Conservation (phyloP, 768 basidiomycete species). For the Phlegmacium glaucopus region DNA sequence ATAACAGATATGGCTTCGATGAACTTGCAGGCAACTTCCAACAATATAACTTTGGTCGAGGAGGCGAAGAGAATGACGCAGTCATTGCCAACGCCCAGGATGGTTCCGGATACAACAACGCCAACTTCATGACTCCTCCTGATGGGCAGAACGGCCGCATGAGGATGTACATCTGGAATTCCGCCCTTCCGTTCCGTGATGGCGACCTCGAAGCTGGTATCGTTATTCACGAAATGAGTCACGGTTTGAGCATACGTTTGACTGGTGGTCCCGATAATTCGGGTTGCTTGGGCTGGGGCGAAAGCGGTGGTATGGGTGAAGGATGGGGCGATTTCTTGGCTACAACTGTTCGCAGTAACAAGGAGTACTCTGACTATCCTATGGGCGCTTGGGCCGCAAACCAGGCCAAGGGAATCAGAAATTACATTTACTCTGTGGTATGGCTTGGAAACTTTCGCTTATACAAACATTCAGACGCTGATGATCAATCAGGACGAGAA, state of each 20-base stretch:
- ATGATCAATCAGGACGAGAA: conserved; percentile 40
- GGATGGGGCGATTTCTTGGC: conserved; percentile 96
- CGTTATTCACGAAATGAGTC: conserved; percentile 86
- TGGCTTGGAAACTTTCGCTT: conserved; percentile 11
- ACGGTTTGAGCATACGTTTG: conserved; percentile 90
- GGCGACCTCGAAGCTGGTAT: conserved; percentile 97
- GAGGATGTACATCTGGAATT: conserved; percentile 98
- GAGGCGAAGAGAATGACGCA: conserved; percentile 83
- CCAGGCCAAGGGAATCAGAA: conserved; percentile 70
- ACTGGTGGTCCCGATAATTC: conserved; percentile 94
- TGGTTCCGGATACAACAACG: conserved; percentile 89
- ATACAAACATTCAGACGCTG: too few species aligned
- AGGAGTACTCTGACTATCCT: conserved; percentile 70
- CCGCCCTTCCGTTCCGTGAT: conserved; percentile 85
- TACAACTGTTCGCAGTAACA: conserved; percentile 78
- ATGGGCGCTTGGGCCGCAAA: conserved; percentile 99
- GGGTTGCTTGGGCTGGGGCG: conserved; percentile 93
- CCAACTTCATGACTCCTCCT: conserved; percentile 87
- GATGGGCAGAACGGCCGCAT: conserved; percentile 87
- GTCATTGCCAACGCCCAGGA: conserved; percentile 97
- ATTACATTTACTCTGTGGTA: conserved; percentile 80
- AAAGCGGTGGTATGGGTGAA: conserved; percentile 96
- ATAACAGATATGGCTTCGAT: conserved; percentile 82
- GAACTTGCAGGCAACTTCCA: conserved; percentile 96
- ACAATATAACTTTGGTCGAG: conserved; percentile 92